Evolutionary conservation across 352 stramenopile genomes (phyloP), one percentile per base, ranked within the genome.

Genomic region (Phytophthora citricola): DNA sequence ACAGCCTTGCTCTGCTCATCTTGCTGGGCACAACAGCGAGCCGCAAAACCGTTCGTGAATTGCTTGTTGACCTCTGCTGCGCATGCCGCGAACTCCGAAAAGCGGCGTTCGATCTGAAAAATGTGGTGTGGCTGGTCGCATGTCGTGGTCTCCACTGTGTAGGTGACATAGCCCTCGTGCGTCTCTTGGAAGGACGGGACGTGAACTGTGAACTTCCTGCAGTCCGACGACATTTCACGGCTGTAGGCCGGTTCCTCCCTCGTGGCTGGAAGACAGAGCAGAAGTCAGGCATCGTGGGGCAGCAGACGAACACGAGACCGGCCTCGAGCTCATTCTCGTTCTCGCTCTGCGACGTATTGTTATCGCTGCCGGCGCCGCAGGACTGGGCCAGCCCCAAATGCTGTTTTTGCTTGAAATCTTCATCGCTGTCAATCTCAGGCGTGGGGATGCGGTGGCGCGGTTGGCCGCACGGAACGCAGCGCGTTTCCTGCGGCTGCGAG

Each of bases 31-130:
- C 48, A 66, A 26, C 17, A 75, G 5, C 51, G 63, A 43, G 51
- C 43, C 11, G 57, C 56, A 10, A 51, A 43, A 3, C 71, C 55
- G n/a, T 58, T 63, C 11, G 61, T 31, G 11, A 87, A 53, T 32
- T 83, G 79, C 34, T 68, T 63, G 31, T 85, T 78, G 26, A 94
- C 51, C 20, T 73, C 63, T 3, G 59, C 51, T 8, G 86, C 82
- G 10, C 89, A 84, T 12, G 73, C 67, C 8, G 90, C 81, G 60
- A 94, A 94, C 69, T 94, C 86, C 12, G 86, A 93, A 57, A 87
- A 94, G 38, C 84, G 84, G 20, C 85, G 82, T 54, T 93, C 81
- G 22, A 91, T 43, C 38, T 76, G 63, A 47, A 90, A 92, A 11
- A 73, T 80, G 45, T 78, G 73, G 15, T 58, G 59, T 22, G 71